Evolutionary conservation across 139 green algal species (phyloP).

Genomic region (Chlamydomonas sphaeroides): DNA sequence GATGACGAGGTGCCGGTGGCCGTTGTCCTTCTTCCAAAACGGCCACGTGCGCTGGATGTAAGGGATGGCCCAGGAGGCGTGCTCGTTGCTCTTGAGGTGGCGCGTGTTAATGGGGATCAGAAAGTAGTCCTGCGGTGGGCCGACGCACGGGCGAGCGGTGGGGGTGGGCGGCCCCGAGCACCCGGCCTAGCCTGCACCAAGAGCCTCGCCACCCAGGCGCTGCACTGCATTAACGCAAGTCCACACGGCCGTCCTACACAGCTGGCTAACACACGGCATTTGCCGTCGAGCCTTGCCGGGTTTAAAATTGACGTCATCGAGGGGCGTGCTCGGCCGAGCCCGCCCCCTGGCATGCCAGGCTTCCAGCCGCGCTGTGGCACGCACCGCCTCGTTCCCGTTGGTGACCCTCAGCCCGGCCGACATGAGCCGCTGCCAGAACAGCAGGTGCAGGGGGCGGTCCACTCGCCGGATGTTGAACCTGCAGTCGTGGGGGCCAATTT

Average conservation of each 20-base stretch:
- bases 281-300: too few species aligned
- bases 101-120: constrained; percentile 52
- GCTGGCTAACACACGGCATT: too few species aligned
- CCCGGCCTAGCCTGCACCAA: too few species aligned
- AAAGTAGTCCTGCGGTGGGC: constrained; percentile 41
- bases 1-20: constrained; percentile 40
- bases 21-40: constrained; percentile 2
- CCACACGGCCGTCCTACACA: too few species aligned
- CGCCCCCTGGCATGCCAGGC: too few species aligned
- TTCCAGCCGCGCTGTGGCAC: too few species aligned
- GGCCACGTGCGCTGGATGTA: constrained; percentile 43
- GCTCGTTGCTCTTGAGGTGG: neutral
- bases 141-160: too few species aligned
- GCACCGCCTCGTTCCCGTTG: constrained; percentile 28
- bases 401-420: constrained; percentile 41
- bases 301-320: too few species aligned
- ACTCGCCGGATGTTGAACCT: constrained; percentile 51
- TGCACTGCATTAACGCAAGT: too few species aligned
- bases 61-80: neutral
- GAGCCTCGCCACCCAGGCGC: too few species aligned
- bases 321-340: too few species aligned
- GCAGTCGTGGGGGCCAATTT: neutral
- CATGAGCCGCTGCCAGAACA: constrained; percentile 55
- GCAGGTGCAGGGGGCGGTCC: constrained; percentile 46
- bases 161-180: too few species aligned